Evolutionary conservation across 176 grass and related monocot species (phyloP).

Genomic region (Oryza rufipogon): DNA sequence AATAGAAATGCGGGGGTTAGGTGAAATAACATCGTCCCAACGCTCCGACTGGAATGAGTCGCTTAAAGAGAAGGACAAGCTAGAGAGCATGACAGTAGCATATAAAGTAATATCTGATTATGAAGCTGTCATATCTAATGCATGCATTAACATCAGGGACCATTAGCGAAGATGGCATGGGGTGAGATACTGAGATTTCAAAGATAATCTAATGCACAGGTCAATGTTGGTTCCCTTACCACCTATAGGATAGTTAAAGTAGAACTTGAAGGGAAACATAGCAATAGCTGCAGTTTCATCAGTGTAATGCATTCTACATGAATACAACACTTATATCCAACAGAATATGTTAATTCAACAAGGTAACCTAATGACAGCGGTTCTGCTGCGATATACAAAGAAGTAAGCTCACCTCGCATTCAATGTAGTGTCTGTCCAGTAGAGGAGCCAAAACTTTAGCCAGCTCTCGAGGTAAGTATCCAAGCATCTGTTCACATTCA

Average conservation of each 20-base stretch:
- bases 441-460: slow-evolving; percentile 83
- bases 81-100: background rate
- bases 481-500: slow-evolving; percentile 55
- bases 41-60: background rate
- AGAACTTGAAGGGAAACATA: background rate
- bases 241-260: slow-evolving; percentile 8
- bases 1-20: background rate
- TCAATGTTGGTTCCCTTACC: slow-evolving; percentile 11
- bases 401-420: slow-evolving; percentile 66
- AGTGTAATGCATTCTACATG: background rate
- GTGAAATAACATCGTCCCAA: background rate
- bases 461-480: slow-evolving; percentile 84
- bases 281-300: background rate
- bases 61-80: slow-evolving; percentile 3
- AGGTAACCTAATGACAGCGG: no score
- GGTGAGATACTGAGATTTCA: background rate
- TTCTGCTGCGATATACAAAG: background rate
- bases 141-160: background rate
- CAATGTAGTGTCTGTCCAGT: slow-evolving; percentile 59
- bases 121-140: slow-evolving; percentile 19
- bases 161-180: slow-evolving; percentile 19
- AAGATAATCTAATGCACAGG: background rate
- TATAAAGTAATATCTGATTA: slow-evolving; percentile 10
- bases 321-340: no score
- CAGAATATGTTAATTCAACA: no score